phyloP scores from a whole-genome alignment of 768 basidiomycete species.

The Leccinum barrowsii region DNA sequence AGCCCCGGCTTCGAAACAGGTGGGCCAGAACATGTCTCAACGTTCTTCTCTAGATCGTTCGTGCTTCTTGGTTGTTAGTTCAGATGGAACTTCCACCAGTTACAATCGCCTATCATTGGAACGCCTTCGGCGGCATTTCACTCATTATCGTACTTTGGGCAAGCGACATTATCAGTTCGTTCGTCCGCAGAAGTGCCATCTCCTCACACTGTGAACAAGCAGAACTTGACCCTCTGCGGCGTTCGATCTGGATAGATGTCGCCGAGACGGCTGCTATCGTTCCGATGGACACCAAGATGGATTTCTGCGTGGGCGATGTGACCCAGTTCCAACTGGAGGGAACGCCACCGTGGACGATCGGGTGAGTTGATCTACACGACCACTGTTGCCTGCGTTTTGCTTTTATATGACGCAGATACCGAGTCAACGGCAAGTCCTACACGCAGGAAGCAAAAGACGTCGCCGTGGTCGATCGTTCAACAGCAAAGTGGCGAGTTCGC shows the following conservation, averaged over 20 bases:
- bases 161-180: no score
- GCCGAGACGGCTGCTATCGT: constrained; percentile 93
- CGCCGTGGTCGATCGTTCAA: constrained; percentile 83
- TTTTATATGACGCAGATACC: constrained; percentile 53
- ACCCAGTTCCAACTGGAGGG: constrained; percentile 93
- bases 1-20: constrained; percentile 10
- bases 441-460: constrained; percentile 69
- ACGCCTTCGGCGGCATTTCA: no score
- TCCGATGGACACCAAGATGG: constrained; percentile 70
- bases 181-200: no score
- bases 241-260: constrained; percentile 85
- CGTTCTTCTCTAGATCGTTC: no score
- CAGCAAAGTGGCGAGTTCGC: constrained; percentile 80
- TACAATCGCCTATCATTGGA: no score
- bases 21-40: constrained; percentile 14
- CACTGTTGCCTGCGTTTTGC: not conserved
- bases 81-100: no score
- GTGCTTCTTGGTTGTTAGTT: no score
- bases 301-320: constrained; percentile 88
- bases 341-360: constrained; percentile 87
- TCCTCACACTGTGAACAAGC: constrained; percentile 77
- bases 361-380: constrained; percentile 41
- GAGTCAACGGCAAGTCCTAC: constrained; percentile 70
- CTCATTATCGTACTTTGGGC: no score
- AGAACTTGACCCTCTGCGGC: constrained; percentile 53